Evolutionary conservation across 345 rosid genomes (phyloP), one percentile per base, ranked within the genome.

Genomic region (Sapria himalayana): DNA sequence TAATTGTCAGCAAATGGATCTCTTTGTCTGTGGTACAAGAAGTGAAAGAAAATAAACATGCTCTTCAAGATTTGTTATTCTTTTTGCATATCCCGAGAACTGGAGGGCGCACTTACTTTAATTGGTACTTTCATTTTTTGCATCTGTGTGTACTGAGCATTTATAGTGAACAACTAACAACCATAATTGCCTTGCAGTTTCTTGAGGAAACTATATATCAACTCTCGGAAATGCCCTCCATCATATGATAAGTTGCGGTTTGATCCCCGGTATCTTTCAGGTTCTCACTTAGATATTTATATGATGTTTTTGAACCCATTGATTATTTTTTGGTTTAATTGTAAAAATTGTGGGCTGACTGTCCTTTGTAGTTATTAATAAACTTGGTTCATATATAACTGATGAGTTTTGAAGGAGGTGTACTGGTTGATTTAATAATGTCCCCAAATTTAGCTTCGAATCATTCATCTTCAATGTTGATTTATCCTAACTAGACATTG

Each of bases 81-180:
- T 89, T 89, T 65, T 80, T 89, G 32, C 98, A 89, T 57, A 64
- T 89, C 48, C 98, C 94, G 10, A 65, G 98, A 53, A 89, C 98
- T 5, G 98, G 98, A 52, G 98, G 98, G 24, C 76, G 98, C 16
- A 67, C 94, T 3, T 89, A 82, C 50, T 82, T 76, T 41, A 82
- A 82, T 52, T 89, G 98, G 98, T 82, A 67, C 50, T 35, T 50
- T 22, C 23, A 16, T 22, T 27, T 19, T 24, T n/a, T 23, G 12
- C 52, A 45, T 33, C 13, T 34, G n/a, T 9, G 20, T 46, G 4
- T 23, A 6, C 21, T 21, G 38, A 3, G 19, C 15, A 33, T 11
- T 33, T 31, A 12, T n/a, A 14, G 14, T 20, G 9, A n/a, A 4
- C 9, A 44, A 34, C 25, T 31, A n/a, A 29, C 27, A 31, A 15